phyloP scores from a whole-genome alignment of 2,329 filamentous ascomycete species.

The Cytospora leucostoma region DNA sequence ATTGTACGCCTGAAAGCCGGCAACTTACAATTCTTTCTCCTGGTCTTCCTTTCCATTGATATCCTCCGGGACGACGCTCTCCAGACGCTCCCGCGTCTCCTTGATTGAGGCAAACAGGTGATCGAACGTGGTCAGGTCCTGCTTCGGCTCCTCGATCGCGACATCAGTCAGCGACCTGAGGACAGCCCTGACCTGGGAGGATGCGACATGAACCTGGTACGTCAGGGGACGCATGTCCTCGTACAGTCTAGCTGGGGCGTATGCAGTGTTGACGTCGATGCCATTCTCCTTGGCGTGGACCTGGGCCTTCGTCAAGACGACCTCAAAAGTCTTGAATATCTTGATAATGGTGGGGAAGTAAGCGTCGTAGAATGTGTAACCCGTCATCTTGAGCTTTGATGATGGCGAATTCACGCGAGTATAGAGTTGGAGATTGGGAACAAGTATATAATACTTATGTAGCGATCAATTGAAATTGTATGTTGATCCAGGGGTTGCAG shows the following conservation, averaged over 20 bases:
- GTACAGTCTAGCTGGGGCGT: constrained; percentile 33
- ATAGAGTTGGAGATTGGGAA: not conserved
- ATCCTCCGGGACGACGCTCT: constrained; percentile 32
- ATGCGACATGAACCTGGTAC: constrained; percentile 39
- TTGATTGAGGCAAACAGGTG: constrained; percentile 36
- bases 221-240: constrained; percentile 41
- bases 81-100: constrained; percentile 36
- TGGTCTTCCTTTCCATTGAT: constrained; percentile 34
- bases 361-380: constrained; percentile 36
- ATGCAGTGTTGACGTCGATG: constrained; percentile 30
- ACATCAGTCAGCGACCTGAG: constrained; percentile 33
- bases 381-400: constrained; percentile 32
- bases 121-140: constrained; percentile 38
- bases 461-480: too few species aligned
- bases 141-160: constrained; percentile 31
- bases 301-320: constrained; percentile 37
- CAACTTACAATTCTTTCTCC: constrained; percentile 34
- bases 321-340: constrained; percentile 33
- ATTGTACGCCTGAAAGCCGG: not conserved
- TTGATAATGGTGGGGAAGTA: constrained; percentile 33
- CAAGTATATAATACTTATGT: not conserved
- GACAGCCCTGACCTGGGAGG: constrained; percentile 36
- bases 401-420: not conserved
- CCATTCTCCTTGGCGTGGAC: constrained; percentile 34
- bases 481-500: too few species aligned